Conservation (phyloP, 2,329 filamentous ascomycete species). For the Hypoxylon sp. region DNA sequence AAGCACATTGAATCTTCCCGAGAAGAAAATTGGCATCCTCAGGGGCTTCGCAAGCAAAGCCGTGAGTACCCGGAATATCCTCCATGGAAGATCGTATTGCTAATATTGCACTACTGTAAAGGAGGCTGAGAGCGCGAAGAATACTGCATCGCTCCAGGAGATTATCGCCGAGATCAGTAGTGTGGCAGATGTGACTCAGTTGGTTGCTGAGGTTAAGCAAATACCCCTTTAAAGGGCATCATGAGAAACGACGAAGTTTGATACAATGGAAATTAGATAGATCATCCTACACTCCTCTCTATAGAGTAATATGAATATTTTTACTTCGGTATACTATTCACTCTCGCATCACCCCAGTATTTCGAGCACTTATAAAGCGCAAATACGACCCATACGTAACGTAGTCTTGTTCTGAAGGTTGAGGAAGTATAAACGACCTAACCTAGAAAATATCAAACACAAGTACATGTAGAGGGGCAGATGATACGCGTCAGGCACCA, state of each 20-base stretch:
- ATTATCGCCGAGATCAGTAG: slow-evolving; percentile 19
- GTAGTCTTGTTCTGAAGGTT: background rate
- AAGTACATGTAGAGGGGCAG: too few species aligned
- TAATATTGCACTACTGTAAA: slow-evolving; percentile 9
- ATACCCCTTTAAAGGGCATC: slow-evolving; percentile 13
- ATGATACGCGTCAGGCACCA: too few species aligned
- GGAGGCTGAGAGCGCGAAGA: slow-evolving; percentile 28
- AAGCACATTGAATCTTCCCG: slow-evolving; percentile 34
- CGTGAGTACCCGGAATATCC: slow-evolving; percentile 25
- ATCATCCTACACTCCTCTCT: slow-evolving; percentile 7
- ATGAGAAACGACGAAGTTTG: background rate
- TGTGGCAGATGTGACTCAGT: slow-evolving; percentile 35
- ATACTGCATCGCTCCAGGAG: slow-evolving; percentile 20
- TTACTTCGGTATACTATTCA: background rate
- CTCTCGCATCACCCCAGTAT: background rate
- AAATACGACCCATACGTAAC: background rate
- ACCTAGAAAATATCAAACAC: background rate
- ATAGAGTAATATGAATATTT: background rate
- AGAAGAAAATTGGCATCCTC: slow-evolving; percentile 32
- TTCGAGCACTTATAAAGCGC: background rate
- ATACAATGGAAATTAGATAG: background rate
- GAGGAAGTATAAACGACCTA: background rate
- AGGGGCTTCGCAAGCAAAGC: slow-evolving; percentile 24
- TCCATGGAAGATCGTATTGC: background rate
- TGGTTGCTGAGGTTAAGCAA: slow-evolving; percentile 31